A percentile compares a stretch with the other conserved stretches of the same genome.
These are phyloP conservation scores for Paecilomyces dactylethromorphus DNA, from an alignment of 2,329 filamentous ascomycete species.

Conservation along the genomic window DNA sequence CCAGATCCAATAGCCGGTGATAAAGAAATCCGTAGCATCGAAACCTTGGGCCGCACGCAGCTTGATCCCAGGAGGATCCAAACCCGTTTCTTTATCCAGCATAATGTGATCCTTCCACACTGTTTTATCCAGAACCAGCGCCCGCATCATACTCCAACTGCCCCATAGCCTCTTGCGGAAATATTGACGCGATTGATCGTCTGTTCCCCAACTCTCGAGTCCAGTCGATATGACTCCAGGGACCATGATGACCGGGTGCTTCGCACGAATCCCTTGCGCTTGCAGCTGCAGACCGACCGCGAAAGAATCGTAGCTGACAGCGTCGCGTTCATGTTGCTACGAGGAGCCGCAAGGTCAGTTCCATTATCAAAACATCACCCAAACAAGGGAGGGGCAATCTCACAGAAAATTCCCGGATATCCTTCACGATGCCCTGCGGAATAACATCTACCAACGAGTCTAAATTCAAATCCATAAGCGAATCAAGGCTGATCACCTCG, in stretches of 20 bases:
- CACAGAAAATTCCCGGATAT: conserved; percentile 80
- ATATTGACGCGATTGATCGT: conserved; percentile 76
- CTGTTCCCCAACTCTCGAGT: conserved; percentile 92
- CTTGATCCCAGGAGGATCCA: conserved; percentile 87
- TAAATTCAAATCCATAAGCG: conserved; percentile 65
- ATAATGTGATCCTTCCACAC: conserved; percentile 95
- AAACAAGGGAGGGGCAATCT: conserved; percentile 23
- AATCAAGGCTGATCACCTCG: conserved; percentile 80
- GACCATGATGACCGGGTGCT: conserved; percentile 93
- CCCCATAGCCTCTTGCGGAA: conserved; percentile 95
- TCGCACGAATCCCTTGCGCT: conserved; percentile 70
- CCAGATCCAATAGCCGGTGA: conserved; percentile 93
- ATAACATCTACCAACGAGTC: conserved; percentile 82
- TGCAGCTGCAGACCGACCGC: conserved; percentile 79
- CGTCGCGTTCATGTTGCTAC: conserved; percentile 74
- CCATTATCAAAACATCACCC: conserved; percentile 3
- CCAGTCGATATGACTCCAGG: conserved; percentile 97
- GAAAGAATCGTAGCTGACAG: conserved; percentile 89
- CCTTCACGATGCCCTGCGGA: conserved; percentile 75
- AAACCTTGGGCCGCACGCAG: conserved; percentile 91
- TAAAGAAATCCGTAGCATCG: conserved; percentile 86
- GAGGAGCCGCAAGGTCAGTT: conserved; percentile 6
- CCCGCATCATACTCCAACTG: conserved; percentile 98
- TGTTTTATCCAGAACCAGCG: conserved; percentile 86
- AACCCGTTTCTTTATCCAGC: conserved; percentile 83